Conservation (phyloP, 345 rosid species). For the Salix arbutifolia region DNA sequence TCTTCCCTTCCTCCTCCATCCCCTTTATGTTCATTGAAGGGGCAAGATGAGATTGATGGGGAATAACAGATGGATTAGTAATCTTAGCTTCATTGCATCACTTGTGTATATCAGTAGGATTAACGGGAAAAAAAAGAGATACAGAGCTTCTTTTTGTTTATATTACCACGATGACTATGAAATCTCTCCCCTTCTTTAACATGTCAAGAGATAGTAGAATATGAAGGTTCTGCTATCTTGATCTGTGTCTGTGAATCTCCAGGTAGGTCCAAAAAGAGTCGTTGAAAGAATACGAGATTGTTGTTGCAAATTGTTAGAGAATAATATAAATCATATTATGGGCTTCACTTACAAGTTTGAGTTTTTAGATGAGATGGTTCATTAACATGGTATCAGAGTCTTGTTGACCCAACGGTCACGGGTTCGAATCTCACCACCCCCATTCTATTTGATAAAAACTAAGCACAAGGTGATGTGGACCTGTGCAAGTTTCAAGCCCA, state of each 20-base stretch:
- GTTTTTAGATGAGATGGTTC: too few relatives aligned
- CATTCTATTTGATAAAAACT: too few relatives aligned
- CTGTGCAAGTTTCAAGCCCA: too few relatives aligned
- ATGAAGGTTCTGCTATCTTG: not conserved
- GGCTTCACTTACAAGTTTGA: too few relatives aligned
- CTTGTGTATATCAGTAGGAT: constrained; percentile 21
- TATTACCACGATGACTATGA: not conserved
- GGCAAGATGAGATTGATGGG: constrained; percentile 16
- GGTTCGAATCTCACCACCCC: too few relatives aligned
- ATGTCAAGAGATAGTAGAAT: not conserved
- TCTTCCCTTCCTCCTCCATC: constrained; percentile 53
- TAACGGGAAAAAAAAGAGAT: not conserved
- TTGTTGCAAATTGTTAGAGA: not conserved
- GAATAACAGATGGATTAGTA: not conserved
- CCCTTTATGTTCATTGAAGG: constrained; percentile 21
- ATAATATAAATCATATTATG: too few relatives aligned
- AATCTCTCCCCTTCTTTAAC: not conserved
- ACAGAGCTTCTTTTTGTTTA: not conserved
- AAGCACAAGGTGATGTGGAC: too few relatives aligned
- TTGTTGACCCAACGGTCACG: too few relatives aligned
- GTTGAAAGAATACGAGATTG: not conserved
- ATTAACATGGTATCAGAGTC: too few relatives aligned
- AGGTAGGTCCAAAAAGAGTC: not conserved
- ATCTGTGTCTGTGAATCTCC: not conserved
- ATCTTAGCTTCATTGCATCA: constrained; percentile 1